A percentile compares a stretch with the other conserved stretches of the same genome.
Evolutionary conservation across 208 protist genomes (phyloP).

Genomic region (Crithidia expoeki): DNA sequence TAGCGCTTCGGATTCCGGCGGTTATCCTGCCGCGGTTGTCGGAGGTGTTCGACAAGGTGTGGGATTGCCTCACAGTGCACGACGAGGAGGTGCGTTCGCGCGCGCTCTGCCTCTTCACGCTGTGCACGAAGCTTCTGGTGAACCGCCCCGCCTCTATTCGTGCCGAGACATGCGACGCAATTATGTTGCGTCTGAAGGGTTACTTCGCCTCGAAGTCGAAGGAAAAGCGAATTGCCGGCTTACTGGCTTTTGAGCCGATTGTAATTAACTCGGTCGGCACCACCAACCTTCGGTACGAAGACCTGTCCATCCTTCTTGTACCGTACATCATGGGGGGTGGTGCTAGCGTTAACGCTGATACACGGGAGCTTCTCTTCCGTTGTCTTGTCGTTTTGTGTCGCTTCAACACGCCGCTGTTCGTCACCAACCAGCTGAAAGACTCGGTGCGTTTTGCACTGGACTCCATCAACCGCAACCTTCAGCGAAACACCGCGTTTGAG

Average conservation of each 20-base stretch:
- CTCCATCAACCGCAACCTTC: slow-evolving; percentile 53
- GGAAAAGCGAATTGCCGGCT: slow-evolving; percentile 67
- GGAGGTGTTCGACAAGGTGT: slow-evolving; percentile 78
- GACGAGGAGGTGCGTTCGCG: slow-evolving; percentile 61
- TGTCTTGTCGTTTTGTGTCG: slow-evolving; percentile 79
- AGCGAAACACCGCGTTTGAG: slow-evolving; percentile 66
- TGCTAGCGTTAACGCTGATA: slow-evolving; percentile 36
- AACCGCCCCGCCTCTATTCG: slow-evolving; percentile 51
- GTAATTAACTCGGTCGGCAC: slow-evolving; percentile 69
- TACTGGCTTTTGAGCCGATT: slow-evolving; percentile 88
- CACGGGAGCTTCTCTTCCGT: slow-evolving; percentile 57
- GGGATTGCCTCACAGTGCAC: slow-evolving; percentile 51
- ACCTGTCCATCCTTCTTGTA: slow-evolving; percentile 73
- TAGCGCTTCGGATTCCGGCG: slow-evolving; percentile 66
- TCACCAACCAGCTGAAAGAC: slow-evolving; percentile 74
- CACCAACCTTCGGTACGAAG: slow-evolving; percentile 62
- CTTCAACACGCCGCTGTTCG: slow-evolving; percentile 73
- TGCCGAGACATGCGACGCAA: slow-evolving; percentile 49
- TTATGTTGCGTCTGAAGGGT: slow-evolving; percentile 68
- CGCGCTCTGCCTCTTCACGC: slow-evolving; percentile 64
- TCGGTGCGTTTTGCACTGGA: slow-evolving; percentile 76
- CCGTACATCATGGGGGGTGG: slow-evolving; percentile 69
- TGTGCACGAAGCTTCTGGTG: slow-evolving; percentile 72
- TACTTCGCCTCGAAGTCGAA: slow-evolving; percentile 64
- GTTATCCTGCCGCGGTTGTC: slow-evolving; percentile 64